Base-by-base conservation (phyloP, 768 basidiomycete species). In the Leccinum barrowsii region DNA sequence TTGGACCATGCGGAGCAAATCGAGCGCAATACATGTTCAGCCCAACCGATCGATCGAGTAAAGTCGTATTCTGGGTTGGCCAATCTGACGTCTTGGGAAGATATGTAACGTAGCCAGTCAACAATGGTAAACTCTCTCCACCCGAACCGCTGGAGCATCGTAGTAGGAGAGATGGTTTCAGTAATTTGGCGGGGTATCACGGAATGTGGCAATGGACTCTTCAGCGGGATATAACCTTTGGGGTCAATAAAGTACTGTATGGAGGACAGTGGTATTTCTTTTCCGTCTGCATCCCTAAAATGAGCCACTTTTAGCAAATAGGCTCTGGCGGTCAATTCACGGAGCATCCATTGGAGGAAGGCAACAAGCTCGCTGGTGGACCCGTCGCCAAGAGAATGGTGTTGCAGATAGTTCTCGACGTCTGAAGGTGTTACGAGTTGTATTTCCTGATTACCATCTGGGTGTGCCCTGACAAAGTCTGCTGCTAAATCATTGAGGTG, bases 121-220 rank as follows among this genome's bases (percentile, higher is more conserved):
- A 78, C 65, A 10, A 94, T 67, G 0, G 82, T 78, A 7, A 97
- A 75, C 68, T 95, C 92, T 13, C 75, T 75, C 89, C 93, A 94
- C 0, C 82, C 83, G 61, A 96, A 89, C 4, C 81, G 76, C 3
- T 73, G 58, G 2, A 94, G 75, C 12, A 77, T 74, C 4, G 78
- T 77, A 0, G 79, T 77, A 0, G 80, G 65, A n/a, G 79, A 67
- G 60, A 94, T 78, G 12, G 79, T 70, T 59, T 82, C 84, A 61
- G 86, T 85, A 50, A 95, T 70, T 12, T 69, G 74, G 56, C 84
- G 73, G 2, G 93, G 92, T 11, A 54, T 35, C 13, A 35, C 35
- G 15, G 35, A 35, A 15, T 15, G 6, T 15, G 35, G 35, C 1
- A 35, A 35, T 35, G 35, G 35, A 7, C 35, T 35, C 35, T 35